Conservation (phyloP, 1,284 basidiomycete species). For the Tilletia walkeri region DNA sequence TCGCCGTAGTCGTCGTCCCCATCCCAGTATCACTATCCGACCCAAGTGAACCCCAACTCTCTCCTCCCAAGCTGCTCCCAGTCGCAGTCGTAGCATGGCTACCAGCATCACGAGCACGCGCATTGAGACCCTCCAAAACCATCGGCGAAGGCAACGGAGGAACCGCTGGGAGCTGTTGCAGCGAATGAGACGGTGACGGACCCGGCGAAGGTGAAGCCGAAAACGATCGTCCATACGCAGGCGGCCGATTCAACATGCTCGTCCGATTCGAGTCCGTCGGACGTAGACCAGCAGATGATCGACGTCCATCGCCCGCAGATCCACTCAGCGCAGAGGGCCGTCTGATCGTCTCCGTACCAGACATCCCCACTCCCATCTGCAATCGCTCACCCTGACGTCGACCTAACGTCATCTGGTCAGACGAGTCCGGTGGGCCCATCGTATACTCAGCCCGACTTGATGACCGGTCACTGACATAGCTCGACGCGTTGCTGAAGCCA, state of each 20-base stretch:
- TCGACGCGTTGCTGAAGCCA: neutral
- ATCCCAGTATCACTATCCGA: neutral
- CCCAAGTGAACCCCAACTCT: neutral
- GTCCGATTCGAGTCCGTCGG: neutral
- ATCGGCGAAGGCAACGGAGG: neutral
- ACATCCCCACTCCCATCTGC: neutral
- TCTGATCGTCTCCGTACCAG: neutral
- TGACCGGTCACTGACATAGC: neutral
- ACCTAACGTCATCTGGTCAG: neutral
- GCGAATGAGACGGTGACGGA: neutral
- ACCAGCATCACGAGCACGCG: neutral
- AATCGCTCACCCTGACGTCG: neutral
- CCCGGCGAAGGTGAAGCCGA: neutral
- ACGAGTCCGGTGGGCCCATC: neutral
- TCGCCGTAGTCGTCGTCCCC: conserved; percentile 14
- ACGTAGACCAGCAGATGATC: neutral
- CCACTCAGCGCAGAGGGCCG: neutral
- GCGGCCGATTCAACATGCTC: neutral
- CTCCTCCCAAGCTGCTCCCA: neutral
- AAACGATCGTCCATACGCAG: conserved; percentile 2
- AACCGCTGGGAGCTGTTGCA: conserved; percentile 1
- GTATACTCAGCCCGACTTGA: neutral
- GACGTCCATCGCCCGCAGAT: neutral
- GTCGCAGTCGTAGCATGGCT: neutral
- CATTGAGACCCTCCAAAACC: neutral